Conservation (phyloP, 441 rosid species). For the Erodium chrysanthum region DNA sequence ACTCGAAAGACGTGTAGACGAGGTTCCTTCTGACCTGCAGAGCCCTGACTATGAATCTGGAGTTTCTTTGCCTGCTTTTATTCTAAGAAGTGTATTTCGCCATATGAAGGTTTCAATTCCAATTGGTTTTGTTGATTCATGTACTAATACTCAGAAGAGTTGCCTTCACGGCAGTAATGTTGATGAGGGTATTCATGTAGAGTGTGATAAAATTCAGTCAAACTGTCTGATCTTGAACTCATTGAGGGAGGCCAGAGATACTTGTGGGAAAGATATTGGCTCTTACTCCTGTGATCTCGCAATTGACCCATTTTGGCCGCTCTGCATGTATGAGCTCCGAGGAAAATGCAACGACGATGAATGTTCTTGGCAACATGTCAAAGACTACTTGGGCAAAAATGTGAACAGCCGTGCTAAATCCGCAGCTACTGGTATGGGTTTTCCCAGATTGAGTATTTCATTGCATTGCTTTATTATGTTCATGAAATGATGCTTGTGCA, state of each 20-base stretch:
- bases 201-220: conserved; percentile 26
- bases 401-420: conserved; percentile 27
- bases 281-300: conserved; percentile 40
- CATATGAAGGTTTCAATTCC: conserved; percentile 39
- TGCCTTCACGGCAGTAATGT: conserved; percentile 14
- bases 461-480: conserved; percentile 19
- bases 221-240: conserved; percentile 23
- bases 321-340: conserved; percentile 87
- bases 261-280: conserved; percentile 31
- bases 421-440: conserved; percentile 37
- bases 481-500: conserved; percentile 31
- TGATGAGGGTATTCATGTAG: conserved; percentile 24
- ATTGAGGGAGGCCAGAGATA: conserved; percentile 22
- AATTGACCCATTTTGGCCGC: conserved; percentile 74
- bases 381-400: conserved; percentile 36
- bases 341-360: conserved; percentile 93
- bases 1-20: conserved; percentile 29
- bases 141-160: conserved; percentile 24
- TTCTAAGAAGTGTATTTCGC: conserved; percentile 46
- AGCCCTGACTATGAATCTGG: conserved; percentile 25
- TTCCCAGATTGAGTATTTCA: conserved; percentile 15
- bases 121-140: conserved; percentile 21
- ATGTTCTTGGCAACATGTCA: conserved; percentile 89
- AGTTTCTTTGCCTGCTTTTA: conserved; percentile 31
- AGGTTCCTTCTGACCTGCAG: conserved; percentile 25